Percentiles rank a stretch among this genome's conserved stretches.
Evolutionary conservation across 805 yeast genomes (phyloP).

Genomic region (Metschnikowia rubicola): DNA sequence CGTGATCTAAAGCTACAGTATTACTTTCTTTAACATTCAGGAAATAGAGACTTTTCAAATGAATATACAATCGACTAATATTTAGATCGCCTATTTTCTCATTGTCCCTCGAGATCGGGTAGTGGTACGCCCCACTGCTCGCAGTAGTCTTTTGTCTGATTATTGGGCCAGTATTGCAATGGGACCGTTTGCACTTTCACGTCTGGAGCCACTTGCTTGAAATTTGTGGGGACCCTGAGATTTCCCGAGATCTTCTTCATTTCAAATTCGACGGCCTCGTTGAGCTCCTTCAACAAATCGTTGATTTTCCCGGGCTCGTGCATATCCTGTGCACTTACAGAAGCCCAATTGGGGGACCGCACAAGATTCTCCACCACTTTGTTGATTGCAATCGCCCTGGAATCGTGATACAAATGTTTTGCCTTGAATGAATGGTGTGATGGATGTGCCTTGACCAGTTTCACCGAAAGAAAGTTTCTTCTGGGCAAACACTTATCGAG

Average conservation of each 20-base stretch:
- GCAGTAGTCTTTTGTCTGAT: constrained; percentile 36
- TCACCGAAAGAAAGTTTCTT: constrained; percentile 53
- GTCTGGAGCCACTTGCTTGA: constrained; percentile 24
- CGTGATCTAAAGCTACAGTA: neutral
- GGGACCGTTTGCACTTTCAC: constrained; percentile 15
- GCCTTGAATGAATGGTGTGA: constrained; percentile 16
- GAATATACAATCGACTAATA: no score
- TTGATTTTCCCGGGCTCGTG: constrained; percentile 12
- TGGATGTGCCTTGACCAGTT: constrained; percentile 33
- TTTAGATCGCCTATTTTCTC: neutral
- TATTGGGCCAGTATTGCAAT: constrained; percentile 32
- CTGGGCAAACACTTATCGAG: constrained; percentile 79
- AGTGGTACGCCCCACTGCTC: constrained; percentile 20
- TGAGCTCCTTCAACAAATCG: constrained; percentile 20
- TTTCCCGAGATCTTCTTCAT: constrained; percentile 12
- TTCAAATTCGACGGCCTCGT: constrained; percentile 20
- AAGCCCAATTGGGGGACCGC: constrained; percentile 13
- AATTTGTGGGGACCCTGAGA: constrained; percentile 23
- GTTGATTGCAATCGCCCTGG: constrained; percentile 33
- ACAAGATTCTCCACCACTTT: constrained; percentile 31
- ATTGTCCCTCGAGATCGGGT: constrained; percentile 11
- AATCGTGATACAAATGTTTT: constrained; percentile 24
- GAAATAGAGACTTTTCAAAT: neutral
- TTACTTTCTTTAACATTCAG: neutral
- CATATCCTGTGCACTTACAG: constrained; percentile 14